phyloP scores from a whole-genome alignment of 2,329 filamentous ascomycete species.

The Karstenula rhodostoma region DNA sequence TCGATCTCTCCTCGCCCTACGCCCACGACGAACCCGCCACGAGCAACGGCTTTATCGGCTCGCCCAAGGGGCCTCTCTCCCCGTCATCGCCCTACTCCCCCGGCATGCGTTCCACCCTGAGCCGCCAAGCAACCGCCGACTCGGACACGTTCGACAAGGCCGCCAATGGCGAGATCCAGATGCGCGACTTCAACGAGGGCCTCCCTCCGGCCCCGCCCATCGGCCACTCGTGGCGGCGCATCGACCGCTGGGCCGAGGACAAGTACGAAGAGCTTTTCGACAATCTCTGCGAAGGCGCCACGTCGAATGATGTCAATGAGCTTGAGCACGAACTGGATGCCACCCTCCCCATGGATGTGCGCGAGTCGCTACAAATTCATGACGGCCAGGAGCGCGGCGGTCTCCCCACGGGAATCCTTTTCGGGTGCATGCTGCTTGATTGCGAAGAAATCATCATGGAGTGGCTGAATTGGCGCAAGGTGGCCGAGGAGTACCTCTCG shows the following conservation, averaged over 20 bases:
- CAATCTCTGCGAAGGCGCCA: constrained; percentile 90
- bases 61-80: constrained; percentile 64
- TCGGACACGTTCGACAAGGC: constrained; percentile 65
- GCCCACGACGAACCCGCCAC: constrained; percentile 71
- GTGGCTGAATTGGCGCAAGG: constrained; percentile 94
- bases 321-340: constrained; percentile 95
- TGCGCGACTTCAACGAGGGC: constrained; percentile 95
- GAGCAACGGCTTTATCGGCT: constrained; percentile 67
- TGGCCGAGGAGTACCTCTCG: constrained; percentile 87
- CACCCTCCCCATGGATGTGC: constrained; percentile 89
- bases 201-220: constrained; percentile 89
- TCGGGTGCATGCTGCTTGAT: constrained; percentile 93
- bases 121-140: constrained; percentile 67
- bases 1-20: constrained; percentile 82
- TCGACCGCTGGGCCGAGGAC: constrained; percentile 92
- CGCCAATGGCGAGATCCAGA: constrained; percentile 84
- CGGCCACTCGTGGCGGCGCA: constrained; percentile 89
- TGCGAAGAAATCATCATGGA: constrained; percentile 98
- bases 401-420: constrained; percentile 88
- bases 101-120: constrained; percentile 81
- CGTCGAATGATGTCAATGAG: constrained; percentile 94
- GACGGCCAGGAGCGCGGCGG: constrained; percentile 98
- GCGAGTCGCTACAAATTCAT: constrained; percentile 88
- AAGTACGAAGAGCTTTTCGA: constrained; percentile 95
- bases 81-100: constrained; percentile 83